Conservation (phyloP, 1,139 yeast species). For the Saccharomycopsis hybrid region DNA sequence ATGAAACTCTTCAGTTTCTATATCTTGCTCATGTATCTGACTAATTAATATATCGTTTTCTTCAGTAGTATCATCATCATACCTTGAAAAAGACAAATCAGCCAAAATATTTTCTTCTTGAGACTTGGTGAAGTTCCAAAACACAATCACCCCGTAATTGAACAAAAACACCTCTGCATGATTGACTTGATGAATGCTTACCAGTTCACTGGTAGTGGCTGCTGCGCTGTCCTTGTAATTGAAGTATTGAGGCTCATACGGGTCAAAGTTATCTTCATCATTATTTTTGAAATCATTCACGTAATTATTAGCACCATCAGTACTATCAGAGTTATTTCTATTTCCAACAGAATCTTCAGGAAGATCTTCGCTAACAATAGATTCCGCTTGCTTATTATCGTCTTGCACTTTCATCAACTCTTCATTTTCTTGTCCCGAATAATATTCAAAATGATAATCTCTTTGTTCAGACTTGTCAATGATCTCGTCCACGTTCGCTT, state of each 20-base stretch:
- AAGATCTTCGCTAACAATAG: not conserved
- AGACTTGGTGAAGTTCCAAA: slow-evolving; percentile 90
- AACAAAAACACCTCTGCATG: slow-evolving; percentile 91
- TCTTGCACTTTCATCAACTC: slow-evolving; percentile 34
- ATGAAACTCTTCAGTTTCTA: slow-evolving; percentile 92
- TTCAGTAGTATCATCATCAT: slow-evolving; percentile 26
- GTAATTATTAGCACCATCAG: slow-evolving; percentile 8
- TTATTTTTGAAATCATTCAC: slow-evolving; percentile 18
- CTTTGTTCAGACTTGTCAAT: slow-evolving; percentile 77
- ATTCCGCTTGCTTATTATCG: slow-evolving; percentile 33
- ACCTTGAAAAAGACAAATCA: slow-evolving; percentile 75
- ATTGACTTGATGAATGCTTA: slow-evolving; percentile 32
- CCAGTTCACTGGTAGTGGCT: not conserved
- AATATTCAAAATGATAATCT: slow-evolving; percentile 88
- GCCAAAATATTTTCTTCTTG: slow-evolving; percentile 93
- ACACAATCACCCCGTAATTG: slow-evolving; percentile 89
- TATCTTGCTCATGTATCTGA: slow-evolving; percentile 82
- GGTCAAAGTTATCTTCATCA: slow-evolving; percentile 41
- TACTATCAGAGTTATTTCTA: slow-evolving; percentile 24
- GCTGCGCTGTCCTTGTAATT: slow-evolving; percentile 30
- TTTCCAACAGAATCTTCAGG: slow-evolving; percentile 11
- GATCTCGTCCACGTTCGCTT: slow-evolving; percentile 64
- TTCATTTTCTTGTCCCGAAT: slow-evolving; percentile 59
- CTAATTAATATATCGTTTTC: slow-evolving; percentile 48
- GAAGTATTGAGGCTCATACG: slow-evolving; percentile 62